Evolutionary conservation across 805 yeast genomes (phyloP), one percentile per base, ranked within the genome.

Genomic region (Candida coquimbonensis): DNA sequence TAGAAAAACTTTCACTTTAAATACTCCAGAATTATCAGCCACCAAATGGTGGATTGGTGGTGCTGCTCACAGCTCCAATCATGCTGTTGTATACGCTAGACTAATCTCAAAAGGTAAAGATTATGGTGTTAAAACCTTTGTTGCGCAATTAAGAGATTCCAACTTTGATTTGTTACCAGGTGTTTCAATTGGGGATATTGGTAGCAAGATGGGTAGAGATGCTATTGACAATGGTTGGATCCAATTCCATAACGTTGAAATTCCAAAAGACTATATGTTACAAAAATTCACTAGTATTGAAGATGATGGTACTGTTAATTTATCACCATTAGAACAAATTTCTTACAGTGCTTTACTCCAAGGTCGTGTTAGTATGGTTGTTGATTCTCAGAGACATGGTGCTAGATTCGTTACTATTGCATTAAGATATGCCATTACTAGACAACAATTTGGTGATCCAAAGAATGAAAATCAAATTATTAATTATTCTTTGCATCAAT

Each of bases 11-110:
- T 86, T 90, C 60, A 62, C 75, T 45, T 80, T 90, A 57, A 77
- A 87, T 61, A 90, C 97, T 12, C 97, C 97, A 1, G 84, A 87
- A 60, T 64, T 86, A 45, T 90, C 95, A 34, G 96, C 97, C 38
- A 89, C 96, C 25, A 90, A 90, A 64, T 90, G 97, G 96, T 90
- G 97, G 97, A 90, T 90, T 58, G 97, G 97, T 40, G 97, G 97
- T 56, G 96, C 96, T 37, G 96, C 96, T 11, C 95, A 87, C 65
- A 82, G 95, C 19, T 87, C 96, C 7, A 87, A 90, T 27, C 96
- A 90, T 67, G 72, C 87, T 24, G 79, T 82, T n/a, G 84, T 80
- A 25, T 90, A 81, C 63, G 96, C 96, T 5, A 74, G 97, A 49
- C 72, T 90, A 50, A 77, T 86, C 43, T 88, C 87, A 29, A 71